phyloP scores from a whole-genome alignment of 352 stramenopile genomes.

The Phytophthora podocarpi region DNA sequence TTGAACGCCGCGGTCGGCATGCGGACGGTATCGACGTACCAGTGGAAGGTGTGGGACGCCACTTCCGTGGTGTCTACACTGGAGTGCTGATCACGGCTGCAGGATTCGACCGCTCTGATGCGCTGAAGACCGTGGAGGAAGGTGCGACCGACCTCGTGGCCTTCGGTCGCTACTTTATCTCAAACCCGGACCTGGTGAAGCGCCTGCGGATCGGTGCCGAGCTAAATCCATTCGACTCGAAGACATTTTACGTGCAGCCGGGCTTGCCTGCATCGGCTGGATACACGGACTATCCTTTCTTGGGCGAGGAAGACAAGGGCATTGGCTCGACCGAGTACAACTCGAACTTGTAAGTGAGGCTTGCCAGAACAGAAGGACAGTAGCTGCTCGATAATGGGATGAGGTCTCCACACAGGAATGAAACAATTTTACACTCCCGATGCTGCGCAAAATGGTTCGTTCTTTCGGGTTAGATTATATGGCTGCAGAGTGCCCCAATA shows the following conservation, averaged over 20 bases:
- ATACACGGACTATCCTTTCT: no score
- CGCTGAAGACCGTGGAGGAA: conserved; percentile 26
- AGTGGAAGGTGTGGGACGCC: conserved; percentile 28
- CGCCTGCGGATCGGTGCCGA: conserved; percentile 34
- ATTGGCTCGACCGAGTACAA: no score
- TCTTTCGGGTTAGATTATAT: no score
- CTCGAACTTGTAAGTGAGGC: no score
- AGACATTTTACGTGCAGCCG: conserved; percentile 25
- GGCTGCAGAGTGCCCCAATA: no score
- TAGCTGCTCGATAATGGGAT: no score
- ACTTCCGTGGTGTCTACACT: conserved; percentile 42
- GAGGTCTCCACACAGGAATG: no score
- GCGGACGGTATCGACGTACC: conserved; percentile 23
- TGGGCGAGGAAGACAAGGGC: no score
- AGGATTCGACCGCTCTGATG: conserved; percentile 37
- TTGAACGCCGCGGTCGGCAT: conserved; percentile 40
- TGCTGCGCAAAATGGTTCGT: no score
- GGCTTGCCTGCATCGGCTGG: neutral
- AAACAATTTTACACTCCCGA: no score
- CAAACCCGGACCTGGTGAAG: conserved; percentile 39
- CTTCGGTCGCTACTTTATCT: conserved; percentile 36
- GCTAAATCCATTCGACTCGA: conserved; percentile 33
- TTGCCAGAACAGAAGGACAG: no score
- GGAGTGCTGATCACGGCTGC: conserved; percentile 44
- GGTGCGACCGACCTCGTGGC: conserved; percentile 41